Conservation (phyloP, 192 early-diverging fungal species). For the Ambispora gerdemannii region DNA sequence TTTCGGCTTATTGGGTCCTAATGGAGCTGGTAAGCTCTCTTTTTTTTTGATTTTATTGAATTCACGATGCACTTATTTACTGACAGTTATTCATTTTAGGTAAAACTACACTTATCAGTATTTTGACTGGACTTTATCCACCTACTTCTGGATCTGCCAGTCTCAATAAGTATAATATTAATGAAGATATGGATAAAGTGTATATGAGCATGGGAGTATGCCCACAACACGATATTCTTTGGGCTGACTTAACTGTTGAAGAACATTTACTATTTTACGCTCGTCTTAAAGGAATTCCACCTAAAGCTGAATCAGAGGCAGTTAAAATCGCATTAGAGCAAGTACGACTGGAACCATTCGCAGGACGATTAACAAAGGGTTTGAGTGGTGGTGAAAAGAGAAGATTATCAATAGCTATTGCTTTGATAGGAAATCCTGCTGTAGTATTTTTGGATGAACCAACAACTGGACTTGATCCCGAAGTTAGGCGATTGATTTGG, state of each 20-base stretch:
- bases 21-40: slow-evolving; percentile 54
- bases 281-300: slow-evolving; percentile 61
- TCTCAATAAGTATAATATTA: slow-evolving; percentile 56
- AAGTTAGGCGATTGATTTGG: slow-evolving; percentile 73
- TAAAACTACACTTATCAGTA: slow-evolving; percentile 69
- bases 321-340: slow-evolving; percentile 45
- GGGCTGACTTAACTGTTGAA: slow-evolving; percentile 63
- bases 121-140: slow-evolving; percentile 66
- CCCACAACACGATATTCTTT: slow-evolving; percentile 71
- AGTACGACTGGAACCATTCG: slow-evolving; percentile 56
- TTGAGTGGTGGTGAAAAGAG: slow-evolving; percentile 77
- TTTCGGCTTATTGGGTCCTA: slow-evolving; percentile 70
- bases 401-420: slow-evolving; percentile 70
- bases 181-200: slow-evolving; percentile 50
- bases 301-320: slow-evolving; percentile 43
- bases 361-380: slow-evolving; percentile 54
- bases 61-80: no score
- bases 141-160: slow-evolving; percentile 53
- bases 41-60: background rate
- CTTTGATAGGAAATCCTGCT: slow-evolving; percentile 62
- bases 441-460: slow-evolving; percentile 80
- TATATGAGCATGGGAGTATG: slow-evolving; percentile 68
- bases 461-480: slow-evolving; percentile 74
- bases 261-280: slow-evolving; percentile 75
- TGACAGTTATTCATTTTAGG: background rate